Percentiles rank a stretch among this genome's conserved stretches.
Evolutionary conservation across 2,329 filamentous ascomycete species (phyloP).

Genomic region (Trichoderma afroharzianum): DNA sequence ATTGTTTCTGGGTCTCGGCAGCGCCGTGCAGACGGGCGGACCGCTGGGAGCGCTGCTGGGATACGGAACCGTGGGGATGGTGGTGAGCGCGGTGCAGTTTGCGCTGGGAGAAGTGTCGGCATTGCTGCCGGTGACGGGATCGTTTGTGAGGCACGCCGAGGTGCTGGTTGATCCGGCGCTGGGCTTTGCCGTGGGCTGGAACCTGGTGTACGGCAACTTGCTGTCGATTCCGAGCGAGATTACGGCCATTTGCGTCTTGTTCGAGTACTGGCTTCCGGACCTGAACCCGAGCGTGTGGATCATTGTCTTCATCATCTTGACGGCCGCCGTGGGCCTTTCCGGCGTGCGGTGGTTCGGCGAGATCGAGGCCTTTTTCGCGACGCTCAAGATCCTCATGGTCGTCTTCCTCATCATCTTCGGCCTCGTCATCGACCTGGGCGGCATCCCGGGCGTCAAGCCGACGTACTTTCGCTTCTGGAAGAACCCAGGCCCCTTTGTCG

Average conservation of each 20-base stretch:
- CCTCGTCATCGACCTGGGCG: constrained; percentile 60
- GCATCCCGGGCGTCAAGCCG: constrained; percentile 53
- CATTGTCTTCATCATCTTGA: constrained; percentile 45
- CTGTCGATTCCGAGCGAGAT: constrained; percentile 58
- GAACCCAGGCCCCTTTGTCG: constrained; percentile 63
- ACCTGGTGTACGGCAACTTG: constrained; percentile 53
- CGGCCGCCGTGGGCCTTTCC: constrained; percentile 55
- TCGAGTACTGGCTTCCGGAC: constrained; percentile 59
- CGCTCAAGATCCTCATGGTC: constrained; percentile 58
- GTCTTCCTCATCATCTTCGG: constrained; percentile 60
- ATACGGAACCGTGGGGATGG: constrained; percentile 54
- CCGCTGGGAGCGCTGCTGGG: constrained; percentile 47
- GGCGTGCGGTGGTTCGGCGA: constrained; percentile 59
- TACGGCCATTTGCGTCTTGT: constrained; percentile 58
- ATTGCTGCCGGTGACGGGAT: constrained; percentile 59
- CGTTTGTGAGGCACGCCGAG: constrained; percentile 58
- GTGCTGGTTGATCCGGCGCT: constrained; percentile 60
- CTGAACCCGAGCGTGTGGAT: constrained; percentile 52
- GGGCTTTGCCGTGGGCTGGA: constrained; percentile 53
- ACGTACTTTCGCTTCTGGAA: constrained; percentile 69
- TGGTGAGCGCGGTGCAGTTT: constrained; percentile 56
- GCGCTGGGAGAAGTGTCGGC: constrained; percentile 60
- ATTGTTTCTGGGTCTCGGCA: constrained; percentile 56
- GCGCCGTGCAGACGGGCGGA: constrained; percentile 49
- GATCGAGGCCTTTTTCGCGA: constrained; percentile 51